A percentile compares a stretch with the other conserved stretches of the same genome.
Conservation (phyloP, 352 stramenopile genomes). For the Phytophthora megakarya region DNA sequence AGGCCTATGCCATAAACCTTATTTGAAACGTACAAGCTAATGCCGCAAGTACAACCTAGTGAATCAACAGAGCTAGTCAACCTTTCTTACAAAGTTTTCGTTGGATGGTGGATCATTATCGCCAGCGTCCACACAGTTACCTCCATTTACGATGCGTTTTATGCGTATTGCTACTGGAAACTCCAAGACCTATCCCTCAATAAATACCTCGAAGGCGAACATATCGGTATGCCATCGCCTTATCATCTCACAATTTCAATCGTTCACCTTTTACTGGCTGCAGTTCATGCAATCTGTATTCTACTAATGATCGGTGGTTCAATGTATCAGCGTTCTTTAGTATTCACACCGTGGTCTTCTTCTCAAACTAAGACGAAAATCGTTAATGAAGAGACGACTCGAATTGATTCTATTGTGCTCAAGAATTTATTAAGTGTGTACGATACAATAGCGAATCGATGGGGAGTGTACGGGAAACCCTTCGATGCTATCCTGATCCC, state of each 20-base stretch:
- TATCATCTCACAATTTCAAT: slow-evolving; percentile 1
- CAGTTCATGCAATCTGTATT: neutral
- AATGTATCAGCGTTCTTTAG: neutral
- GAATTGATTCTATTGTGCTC: neutral
- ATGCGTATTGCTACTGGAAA: slow-evolving; percentile 24
- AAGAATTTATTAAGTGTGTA: neutral
- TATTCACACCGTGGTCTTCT: neutral
- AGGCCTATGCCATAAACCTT: too few relatives aligned
- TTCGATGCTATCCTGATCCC: slow-evolving; percentile 14
- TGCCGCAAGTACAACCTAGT: too few relatives aligned
- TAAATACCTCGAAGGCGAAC: slow-evolving; percentile 14
- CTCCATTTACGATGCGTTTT: slow-evolving; percentile 9
- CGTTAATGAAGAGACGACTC: neutral
- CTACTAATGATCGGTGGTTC: neutral
- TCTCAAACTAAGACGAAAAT: neutral
- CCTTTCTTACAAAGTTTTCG: neutral
- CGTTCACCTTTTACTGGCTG: neutral
- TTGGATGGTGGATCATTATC: slow-evolving; percentile 19
- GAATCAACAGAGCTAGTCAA: too few relatives aligned
- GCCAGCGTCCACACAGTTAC: slow-evolving; percentile 4
- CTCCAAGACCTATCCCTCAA: slow-evolving; percentile 8
- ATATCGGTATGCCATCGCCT: slow-evolving; percentile 3
- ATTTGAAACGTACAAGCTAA: too few relatives aligned
- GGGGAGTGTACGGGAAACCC: slow-evolving; percentile 5
- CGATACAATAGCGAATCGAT: neutral